Percentiles rank a stretch among this genome's conserved stretches.
phyloP scores from a whole-genome alignment of 768 basidiomycete species.

The Phaeotremella fagi region DNA sequence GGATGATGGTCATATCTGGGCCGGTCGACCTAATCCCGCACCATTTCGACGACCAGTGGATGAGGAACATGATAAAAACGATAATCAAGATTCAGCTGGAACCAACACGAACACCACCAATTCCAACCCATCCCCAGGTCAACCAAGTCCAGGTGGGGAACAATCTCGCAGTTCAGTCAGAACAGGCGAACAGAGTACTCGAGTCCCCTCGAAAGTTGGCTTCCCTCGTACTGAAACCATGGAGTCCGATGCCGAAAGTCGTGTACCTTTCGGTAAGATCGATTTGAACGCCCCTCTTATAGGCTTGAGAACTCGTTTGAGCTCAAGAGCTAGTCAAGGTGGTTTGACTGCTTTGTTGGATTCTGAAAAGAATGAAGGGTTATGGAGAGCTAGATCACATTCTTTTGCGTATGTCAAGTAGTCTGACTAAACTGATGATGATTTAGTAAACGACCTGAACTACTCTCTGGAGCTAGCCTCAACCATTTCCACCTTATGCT shows the following conservation, averaged over 20 bases:
- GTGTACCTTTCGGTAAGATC: conserved; percentile 13
- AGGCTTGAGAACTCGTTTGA: conserved; percentile 31
- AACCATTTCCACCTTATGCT: conserved; percentile 85
- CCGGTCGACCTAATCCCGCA: conserved; percentile 34
- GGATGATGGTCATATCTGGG: conserved; percentile 31
- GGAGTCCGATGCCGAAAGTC: conserved; percentile 23
- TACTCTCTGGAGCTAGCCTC: conserved; percentile 76
- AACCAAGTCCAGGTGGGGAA: conserved; percentile 6
- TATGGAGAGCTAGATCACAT: conserved; percentile 79
- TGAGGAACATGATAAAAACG: conserved; percentile 45
- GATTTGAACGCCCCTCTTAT: conserved; percentile 34
- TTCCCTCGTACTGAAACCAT: conserved; percentile 34
- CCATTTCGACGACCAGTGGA: conserved; percentile 50
- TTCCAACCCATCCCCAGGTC: background rate
- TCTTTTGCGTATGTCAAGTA: conserved; percentile 70
- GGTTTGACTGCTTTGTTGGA: conserved; percentile 40
- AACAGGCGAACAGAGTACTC: background rate
- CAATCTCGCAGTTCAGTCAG: conserved; percentile 1
- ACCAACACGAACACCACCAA: background rate
- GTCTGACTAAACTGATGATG: conserved; percentile 5
- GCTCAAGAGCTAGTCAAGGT: conserved; percentile 37
- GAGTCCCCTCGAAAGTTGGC: conserved; percentile 8
- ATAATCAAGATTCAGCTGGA: background rate
- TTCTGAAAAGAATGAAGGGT: conserved; percentile 32
- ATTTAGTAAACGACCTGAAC: conserved; percentile 52